These are phyloP conservation scores for Xylaria grammica DNA, from an alignment of 495 filamentous ascomycete species.

Conservation along the genomic window DNA sequence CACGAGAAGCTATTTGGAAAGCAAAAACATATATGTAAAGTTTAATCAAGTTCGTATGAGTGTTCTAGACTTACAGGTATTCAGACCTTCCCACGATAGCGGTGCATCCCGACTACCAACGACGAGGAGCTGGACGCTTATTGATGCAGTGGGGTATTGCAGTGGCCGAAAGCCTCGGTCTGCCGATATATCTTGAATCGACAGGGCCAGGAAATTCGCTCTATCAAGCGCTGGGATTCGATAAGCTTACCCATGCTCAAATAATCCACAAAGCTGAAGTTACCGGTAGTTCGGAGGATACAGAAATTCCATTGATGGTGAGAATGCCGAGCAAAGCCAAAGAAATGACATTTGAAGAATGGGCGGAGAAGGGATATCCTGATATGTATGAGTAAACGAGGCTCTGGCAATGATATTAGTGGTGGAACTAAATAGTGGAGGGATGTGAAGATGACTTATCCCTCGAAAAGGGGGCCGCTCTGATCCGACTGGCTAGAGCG, in stretches of 20 bases:
- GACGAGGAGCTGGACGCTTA: slow-evolving; percentile 42
- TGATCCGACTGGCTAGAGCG: slow-evolving; percentile 38
- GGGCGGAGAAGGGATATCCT: slow-evolving; percentile 26
- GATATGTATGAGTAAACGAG: slow-evolving; percentile 8
- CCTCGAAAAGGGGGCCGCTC: slow-evolving; percentile 63
- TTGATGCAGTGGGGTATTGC: slow-evolving; percentile 52
- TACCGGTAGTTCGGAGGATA: slow-evolving; percentile 24
- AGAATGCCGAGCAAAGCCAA: slow-evolving; percentile 29
- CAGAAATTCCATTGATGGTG: slow-evolving; percentile 28
- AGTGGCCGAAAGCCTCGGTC: slow-evolving; percentile 44
- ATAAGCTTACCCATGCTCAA: slow-evolving; percentile 27
- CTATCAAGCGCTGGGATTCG: slow-evolving; percentile 38
- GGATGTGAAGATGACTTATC: slow-evolving; percentile 63
- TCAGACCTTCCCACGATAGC: slow-evolving; percentile 42
- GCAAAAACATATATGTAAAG: slow-evolving; percentile 38
- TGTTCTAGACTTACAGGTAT: neutral
- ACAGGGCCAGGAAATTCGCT: slow-evolving; percentile 46
- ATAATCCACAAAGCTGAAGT: slow-evolving; percentile 30
- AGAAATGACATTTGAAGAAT: slow-evolving; percentile 28
- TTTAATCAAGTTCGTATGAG: slow-evolving; percentile 18
- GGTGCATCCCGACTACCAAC: slow-evolving; percentile 44
- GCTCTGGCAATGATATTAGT: slow-evolving; percentile 43
- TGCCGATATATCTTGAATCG: slow-evolving; percentile 49
- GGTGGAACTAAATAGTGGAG: neutral
- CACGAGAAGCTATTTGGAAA: slow-evolving; percentile 39